phyloP scores from a whole-genome alignment of 169 alveolate genomes.

The Perkinsus marinus region DNA sequence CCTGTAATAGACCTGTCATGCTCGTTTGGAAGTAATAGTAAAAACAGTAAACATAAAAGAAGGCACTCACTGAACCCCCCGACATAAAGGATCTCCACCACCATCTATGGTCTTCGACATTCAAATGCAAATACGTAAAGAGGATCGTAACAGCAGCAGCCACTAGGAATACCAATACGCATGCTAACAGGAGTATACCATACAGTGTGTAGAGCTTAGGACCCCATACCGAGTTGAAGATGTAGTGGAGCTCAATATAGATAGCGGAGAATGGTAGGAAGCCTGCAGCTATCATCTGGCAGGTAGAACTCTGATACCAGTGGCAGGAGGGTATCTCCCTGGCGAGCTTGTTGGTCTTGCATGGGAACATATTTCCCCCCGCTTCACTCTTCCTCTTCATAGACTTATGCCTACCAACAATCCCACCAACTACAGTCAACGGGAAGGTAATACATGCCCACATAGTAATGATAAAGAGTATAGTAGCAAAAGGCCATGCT shows the following conservation, averaged over 20 bases:
- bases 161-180: conserved; percentile 7
- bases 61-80: not conserved
- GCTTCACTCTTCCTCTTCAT: not conserved
- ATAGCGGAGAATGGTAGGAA: conserved; percentile 9
- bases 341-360: conserved; percentile 7
- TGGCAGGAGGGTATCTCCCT: not conserved
- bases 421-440: conserved; percentile 10
- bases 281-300: not conserved
- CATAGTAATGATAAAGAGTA: conserved; percentile 1
- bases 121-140: conserved; percentile 13
- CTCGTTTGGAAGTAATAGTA: not conserved
- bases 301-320: not conserved
- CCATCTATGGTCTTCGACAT: conserved; percentile 22
- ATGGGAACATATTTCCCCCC: conserved; percentile 6
- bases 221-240: conserved; percentile 8
- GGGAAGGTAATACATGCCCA: conserved; percentile 10
- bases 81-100: conserved; percentile 17
- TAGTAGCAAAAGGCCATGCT: conserved; percentile 10
- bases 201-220: not conserved
- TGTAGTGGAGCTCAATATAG: conserved; percentile 10
- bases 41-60: not conserved
- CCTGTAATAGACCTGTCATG: not conserved
- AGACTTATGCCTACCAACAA: conserved; percentile 3
- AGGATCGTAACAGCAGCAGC: conserved; percentile 17
- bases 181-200: conserved; percentile 7